A percentile compares a stretch with the other conserved stretches of the same genome.
phyloP scores from a whole-genome alignment of 371 early-diverging fungal genomes.

The Apophysomyces sp. region DNA sequence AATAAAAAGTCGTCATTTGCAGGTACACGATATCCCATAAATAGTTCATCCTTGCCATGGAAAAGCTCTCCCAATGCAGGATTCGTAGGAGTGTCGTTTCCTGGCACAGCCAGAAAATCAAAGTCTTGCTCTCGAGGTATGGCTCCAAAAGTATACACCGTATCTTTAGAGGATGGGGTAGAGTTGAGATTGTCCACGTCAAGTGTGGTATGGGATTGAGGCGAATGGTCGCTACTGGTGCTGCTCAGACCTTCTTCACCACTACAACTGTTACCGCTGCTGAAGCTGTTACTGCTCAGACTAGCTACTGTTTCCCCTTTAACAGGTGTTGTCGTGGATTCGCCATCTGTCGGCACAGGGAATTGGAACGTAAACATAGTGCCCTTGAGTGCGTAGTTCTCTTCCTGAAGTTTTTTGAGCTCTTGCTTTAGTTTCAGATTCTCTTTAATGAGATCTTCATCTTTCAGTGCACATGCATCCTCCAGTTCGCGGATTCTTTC shows the following conservation, averaged over 20 bases:
- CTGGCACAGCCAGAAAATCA: constrained; percentile 14
- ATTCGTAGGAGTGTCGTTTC: not conserved
- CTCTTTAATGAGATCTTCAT: constrained; percentile 29
- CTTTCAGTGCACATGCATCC: constrained; percentile 26
- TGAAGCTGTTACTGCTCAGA: constrained; percentile 8
- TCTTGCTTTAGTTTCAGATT: constrained; percentile 29
- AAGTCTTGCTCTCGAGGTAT: not conserved
- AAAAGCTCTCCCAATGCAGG: constrained; percentile 10
- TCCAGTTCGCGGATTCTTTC: constrained; percentile 64
- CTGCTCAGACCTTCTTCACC: constrained; percentile 4
- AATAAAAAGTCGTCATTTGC: constrained; percentile 18
- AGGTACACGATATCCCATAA: constrained; percentile 25
- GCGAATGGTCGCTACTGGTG: constrained; percentile 17
- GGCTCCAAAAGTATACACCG: not conserved
- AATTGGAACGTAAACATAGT: constrained; percentile 46
- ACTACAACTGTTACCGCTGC: constrained; percentile 17
- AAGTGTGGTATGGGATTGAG: constrained; percentile 8
- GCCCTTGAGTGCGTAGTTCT: constrained; percentile 44
- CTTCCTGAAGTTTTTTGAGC: constrained; percentile 33
- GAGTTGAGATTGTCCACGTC: constrained; percentile 8
- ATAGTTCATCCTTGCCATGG: constrained; percentile 36
- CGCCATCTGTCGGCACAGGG: constrained; percentile 10
- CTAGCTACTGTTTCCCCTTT: constrained; percentile 7
- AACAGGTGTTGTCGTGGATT: not conserved
- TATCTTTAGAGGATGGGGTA: not conserved